Percentiles rank a stretch among this genome's conserved stretches.
phyloP scores from a whole-genome alignment of 75 land plant genomes.

The Picea sitchensis region DNA sequence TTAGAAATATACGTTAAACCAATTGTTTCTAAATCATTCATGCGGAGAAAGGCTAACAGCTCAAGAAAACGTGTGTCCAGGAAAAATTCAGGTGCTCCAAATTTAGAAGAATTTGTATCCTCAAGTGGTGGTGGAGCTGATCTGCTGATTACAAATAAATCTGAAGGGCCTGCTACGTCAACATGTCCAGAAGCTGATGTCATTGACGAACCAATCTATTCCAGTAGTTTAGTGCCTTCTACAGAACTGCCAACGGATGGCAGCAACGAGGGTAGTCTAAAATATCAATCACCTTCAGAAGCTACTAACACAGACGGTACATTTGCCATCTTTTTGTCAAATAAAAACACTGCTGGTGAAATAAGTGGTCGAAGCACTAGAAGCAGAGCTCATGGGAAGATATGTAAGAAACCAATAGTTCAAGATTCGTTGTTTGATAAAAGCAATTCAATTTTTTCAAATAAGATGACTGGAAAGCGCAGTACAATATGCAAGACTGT shows the following conservation, averaged over 20 bases:
- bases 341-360: neutral
- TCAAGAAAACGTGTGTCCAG: neutral
- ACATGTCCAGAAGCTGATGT: neutral
- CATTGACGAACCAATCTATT: neutral
- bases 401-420: neutral
- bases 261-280: neutral
- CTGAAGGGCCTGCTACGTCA: neutral
- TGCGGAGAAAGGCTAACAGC: neutral
- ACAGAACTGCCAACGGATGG: neutral
- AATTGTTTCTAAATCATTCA: neutral
- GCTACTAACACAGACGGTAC: neutral
- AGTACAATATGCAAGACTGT: neutral
- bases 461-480: neutral
- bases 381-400: neutral
- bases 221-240: neutral
- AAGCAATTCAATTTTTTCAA: neutral
- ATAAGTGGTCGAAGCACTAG: conserved; percentile 2
- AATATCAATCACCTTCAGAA: neutral
- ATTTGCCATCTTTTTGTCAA: neutral
- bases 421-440: neutral
- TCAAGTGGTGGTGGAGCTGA: neutral
- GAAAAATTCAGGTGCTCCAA: neutral
- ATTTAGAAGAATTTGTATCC: neutral
- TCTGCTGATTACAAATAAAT: neutral
- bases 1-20: neutral